Base-by-base conservation (phyloP, 106 monocot genomes). In the Phalaenopsis aphrodite region DNA sequence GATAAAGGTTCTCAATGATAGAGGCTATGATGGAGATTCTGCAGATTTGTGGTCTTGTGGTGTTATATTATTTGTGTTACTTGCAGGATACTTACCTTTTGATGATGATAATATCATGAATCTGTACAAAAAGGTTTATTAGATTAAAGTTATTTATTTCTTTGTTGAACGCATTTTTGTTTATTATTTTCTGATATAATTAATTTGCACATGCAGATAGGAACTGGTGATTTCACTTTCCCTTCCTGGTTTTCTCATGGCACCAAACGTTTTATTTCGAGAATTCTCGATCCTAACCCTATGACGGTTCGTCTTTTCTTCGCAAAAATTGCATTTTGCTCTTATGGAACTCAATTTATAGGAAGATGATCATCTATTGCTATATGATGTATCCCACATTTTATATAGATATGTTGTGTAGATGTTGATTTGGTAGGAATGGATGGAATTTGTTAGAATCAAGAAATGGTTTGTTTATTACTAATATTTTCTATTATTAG, bases 1-100 rank as follows among this genome's bases (percentile, higher is more conserved):
- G 3, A 12, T 15, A 17, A 6, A 92, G 92, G 95, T 95, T 41
- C 87, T 92, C 9, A 79, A 89, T 75, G 91, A 94, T 76, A 85
- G 85, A 88, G 94, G 94, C 24, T 94, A 94, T 87, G 89, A 94
- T 85, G 94, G 94, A 48, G 90, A 85, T 64, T 90, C 92, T 30
- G 95, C 95, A 45, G 95, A 95, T 76, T 78, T 95, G 38, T 95
- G 95, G 95, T 95, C 95, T 39, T 95, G 95, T 76, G 95, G 95
- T n/a, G 95, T 95, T 36, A 86, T 95, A 75, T 84, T 95, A 1
- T 95, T 95, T 80, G 92, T 95, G 65, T 81, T 95, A 80, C 95
- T 95, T 75, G 90, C 95, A 86, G 95, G 95, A 56, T 95, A 92
- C 85, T 92, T 95, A 80, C 95, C 95, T 84, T 95, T 92, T 84